Evolutionary conservation across 2,329 filamentous ascomycete genomes (phyloP).

Genomic region (Ophiocordyceps camponoti-leonardi): DNA sequence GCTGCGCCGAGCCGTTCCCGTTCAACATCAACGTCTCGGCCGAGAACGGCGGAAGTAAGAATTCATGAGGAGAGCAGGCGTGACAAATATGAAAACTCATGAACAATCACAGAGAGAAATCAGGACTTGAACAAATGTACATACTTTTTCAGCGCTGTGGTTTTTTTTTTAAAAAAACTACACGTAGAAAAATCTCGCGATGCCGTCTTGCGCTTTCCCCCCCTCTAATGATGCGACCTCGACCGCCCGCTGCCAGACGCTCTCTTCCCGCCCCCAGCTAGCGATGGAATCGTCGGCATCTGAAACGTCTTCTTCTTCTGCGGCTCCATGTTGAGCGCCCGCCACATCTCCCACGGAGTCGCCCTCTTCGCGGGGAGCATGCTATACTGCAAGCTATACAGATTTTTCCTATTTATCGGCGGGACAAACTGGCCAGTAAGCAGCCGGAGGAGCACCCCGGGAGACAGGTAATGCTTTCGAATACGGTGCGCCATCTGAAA

Average conservation of each 20-base stretch:
- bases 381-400: conserved; percentile 94
- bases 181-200: not conserved
- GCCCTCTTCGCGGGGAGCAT: conserved; percentile 79
- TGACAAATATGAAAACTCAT: too few species aligned
- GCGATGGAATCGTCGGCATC: conserved; percentile 14
- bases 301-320: conserved; percentile 26
- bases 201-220: not conserved
- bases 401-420: conserved; percentile 81
- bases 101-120: not conserved
- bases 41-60: too few species aligned
- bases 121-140: not conserved
- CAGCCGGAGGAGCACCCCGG: conserved; percentile 72
- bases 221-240: conserved; percentile 5
- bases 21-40: not conserved
- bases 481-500: conserved; percentile 87
- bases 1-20: not conserved
- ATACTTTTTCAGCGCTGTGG: too few species aligned
- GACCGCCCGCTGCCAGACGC: conserved; percentile 11
- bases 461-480: conserved; percentile 86
- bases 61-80: too few species aligned
- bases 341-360: conserved; percentile 75
- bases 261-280: conserved; percentile 15
- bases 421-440: conserved; percentile 85
- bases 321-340: conserved; percentile 38
- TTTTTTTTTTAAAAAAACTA: too few species aligned